phyloP scores from a whole-genome alignment of 2,329 filamentous ascomycete genomes.

The Arthrobotrys conoides region DNA sequence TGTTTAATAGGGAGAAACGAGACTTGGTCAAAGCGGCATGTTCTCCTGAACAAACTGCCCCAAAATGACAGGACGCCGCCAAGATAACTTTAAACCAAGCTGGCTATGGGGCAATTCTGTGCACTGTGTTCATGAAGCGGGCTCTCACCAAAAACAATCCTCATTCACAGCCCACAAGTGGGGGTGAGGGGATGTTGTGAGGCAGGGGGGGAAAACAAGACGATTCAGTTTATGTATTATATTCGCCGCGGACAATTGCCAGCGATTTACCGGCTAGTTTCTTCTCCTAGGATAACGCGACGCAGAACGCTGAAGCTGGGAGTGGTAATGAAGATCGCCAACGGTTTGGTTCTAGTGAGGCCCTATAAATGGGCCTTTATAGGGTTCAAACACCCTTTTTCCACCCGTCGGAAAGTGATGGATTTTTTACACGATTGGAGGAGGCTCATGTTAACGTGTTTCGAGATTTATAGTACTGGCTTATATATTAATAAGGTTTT shows the following conservation, averaged over 20 bases:
- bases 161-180: slow-evolving; percentile 7
- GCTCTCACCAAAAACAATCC: neutral
- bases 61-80: slow-evolving; percentile 29
- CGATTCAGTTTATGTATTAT: slow-evolving; percentile 22
- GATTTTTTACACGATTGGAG: slow-evolving; percentile 28
- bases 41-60: slow-evolving; percentile 18
- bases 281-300: slow-evolving; percentile 17
- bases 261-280: slow-evolving; percentile 21
- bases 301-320: slow-evolving; percentile 36
- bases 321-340: slow-evolving; percentile 53
- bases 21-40: slow-evolving; percentile 20
- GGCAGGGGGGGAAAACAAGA: slow-evolving; percentile 14
- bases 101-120: slow-evolving; percentile 2
- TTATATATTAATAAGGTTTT: slow-evolving; percentile 26
- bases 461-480: too few species aligned
- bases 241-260: slow-evolving; percentile 23
- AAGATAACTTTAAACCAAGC: slow-evolving; percentile 26
- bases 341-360: slow-evolving; percentile 24
- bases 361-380: slow-evolving; percentile 36
- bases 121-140: slow-evolving; percentile 8
- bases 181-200: neutral
- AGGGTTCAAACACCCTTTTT: slow-evolving; percentile 18
- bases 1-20: too few species aligned
- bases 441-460: slow-evolving; percentile 34
- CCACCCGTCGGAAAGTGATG: slow-evolving; percentile 34